Percentiles rank a stretch among this genome's conserved stretches.
Conservation (phyloP, 163 green algal species). For the Chlorella variabilis region DNA sequence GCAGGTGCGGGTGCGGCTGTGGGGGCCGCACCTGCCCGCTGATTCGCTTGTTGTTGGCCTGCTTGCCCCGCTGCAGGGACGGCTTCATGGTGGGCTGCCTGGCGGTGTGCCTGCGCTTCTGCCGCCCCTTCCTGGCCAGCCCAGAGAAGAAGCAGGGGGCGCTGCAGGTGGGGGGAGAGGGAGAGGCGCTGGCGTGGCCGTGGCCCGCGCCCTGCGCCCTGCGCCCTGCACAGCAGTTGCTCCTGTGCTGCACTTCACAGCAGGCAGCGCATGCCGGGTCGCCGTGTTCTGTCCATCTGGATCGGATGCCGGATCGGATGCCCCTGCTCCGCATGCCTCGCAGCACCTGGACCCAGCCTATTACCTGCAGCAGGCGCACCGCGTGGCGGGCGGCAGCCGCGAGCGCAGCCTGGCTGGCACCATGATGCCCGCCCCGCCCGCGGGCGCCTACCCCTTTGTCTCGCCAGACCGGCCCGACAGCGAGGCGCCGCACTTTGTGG, state of each 20-base stretch:
- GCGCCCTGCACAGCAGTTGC: neutral
- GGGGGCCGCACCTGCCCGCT: too few relatives aligned
- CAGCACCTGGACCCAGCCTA: constrained; percentile 61
- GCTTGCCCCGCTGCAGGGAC: constrained; percentile 43
- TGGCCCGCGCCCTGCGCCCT: too few relatives aligned
- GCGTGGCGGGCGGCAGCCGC: constrained; percentile 1
- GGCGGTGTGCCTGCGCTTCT: constrained; percentile 54
- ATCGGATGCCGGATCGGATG: too few relatives aligned
- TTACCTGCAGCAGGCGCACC: constrained; percentile 50
- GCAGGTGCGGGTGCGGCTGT: too few relatives aligned
- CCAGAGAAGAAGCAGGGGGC: constrained; percentile 42
- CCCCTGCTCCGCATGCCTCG: too few relatives aligned
- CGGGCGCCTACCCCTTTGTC: constrained; percentile 10
- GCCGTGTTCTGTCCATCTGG: too few relatives aligned
- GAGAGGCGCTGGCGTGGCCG: neutral
- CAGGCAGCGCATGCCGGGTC: too few relatives aligned
- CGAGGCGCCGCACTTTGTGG: constrained; percentile 66
- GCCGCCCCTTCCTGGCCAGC: constrained; percentile 52
- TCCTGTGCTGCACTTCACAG: too few relatives aligned
- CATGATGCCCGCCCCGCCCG: neutral
- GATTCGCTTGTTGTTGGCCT: too few relatives aligned
- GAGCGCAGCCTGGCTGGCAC: constrained; percentile 30
- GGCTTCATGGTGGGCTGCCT: constrained; percentile 47
- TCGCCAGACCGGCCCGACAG: constrained; percentile 24
- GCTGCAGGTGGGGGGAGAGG: constrained; percentile 4